phyloP scores from a whole-genome alignment of 129 eudicot genomes.

The Saussurea involucrata region DNA sequence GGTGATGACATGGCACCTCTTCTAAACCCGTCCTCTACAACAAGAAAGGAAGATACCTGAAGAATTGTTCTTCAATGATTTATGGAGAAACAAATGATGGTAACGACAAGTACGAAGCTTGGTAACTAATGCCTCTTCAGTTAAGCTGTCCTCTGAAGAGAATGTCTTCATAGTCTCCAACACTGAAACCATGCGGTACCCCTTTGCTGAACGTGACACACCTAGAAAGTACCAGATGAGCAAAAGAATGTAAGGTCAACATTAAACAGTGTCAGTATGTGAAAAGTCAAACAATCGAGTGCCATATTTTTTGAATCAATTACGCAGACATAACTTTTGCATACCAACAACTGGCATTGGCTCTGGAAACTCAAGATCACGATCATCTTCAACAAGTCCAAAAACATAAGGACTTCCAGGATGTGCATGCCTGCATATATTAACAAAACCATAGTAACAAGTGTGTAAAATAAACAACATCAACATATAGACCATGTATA shows the following conservation, averaged over 20 bases:
- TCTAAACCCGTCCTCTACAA: background rate
- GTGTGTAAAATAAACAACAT: background rate
- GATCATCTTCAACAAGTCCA: constrained; percentile 90
- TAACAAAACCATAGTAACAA: background rate
- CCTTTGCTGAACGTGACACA: constrained; percentile 91
- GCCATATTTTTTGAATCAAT: background rate
- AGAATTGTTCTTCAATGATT: constrained; percentile 70
- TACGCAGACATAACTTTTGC: background rate
- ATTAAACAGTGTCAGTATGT: background rate
- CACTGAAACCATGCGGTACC: constrained; percentile 72
- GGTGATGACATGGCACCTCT: background rate
- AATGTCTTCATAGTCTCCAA: constrained; percentile 95
- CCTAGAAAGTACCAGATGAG: constrained; percentile 38
- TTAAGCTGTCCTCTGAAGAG: constrained; percentile 73
- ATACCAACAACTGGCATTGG: constrained; percentile 99
- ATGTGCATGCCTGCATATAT: constrained; percentile 78
- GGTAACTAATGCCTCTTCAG: constrained; percentile 94
- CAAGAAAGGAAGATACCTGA: constrained; percentile 47
- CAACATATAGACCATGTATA: background rate
- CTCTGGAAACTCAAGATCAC: constrained; percentile 90
- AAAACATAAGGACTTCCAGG: constrained; percentile 97
- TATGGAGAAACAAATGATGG: constrained; percentile 88
- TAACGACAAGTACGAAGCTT: constrained; percentile 90
- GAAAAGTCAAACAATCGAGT: background rate
- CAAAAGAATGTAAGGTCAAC: background rate